Conservation (phyloP, 495 filamentous ascomycete genomes). For the Neurospora hispaniola region DNA sequence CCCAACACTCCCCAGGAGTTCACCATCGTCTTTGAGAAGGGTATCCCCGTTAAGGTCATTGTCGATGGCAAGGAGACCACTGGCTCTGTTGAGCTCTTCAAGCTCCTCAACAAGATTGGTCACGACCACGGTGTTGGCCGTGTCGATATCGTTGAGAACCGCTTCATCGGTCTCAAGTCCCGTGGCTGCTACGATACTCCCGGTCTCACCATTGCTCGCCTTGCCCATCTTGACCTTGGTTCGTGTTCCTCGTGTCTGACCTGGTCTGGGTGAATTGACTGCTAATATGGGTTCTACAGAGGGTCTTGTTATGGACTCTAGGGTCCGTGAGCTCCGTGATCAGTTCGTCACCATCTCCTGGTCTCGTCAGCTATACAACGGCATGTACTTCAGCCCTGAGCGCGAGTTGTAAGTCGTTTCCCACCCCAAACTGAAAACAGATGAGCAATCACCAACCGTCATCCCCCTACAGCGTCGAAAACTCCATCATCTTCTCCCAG, state of each 20-base stretch:
- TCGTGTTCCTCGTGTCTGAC: background rate
- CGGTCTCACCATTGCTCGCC: constrained; percentile 55
- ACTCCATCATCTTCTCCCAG: constrained; percentile 59
- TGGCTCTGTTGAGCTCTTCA: constrained; percentile 70
- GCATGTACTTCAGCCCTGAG: constrained; percentile 72
- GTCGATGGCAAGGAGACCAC: constrained; percentile 55
- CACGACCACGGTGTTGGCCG: constrained; percentile 69
- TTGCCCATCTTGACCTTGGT: constrained; percentile 67
- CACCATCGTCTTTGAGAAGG: constrained; percentile 74
- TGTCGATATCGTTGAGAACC: constrained; percentile 78
- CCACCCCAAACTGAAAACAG: constrained; percentile 39
- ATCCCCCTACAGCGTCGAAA: constrained; percentile 34
- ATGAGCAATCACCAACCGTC: constrained; percentile 56
- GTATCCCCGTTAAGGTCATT: constrained; percentile 59
- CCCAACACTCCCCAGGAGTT: constrained; percentile 69
- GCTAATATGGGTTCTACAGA: constrained; percentile 19
- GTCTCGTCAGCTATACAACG: constrained; percentile 70
- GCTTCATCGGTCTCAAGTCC: constrained; percentile 53
- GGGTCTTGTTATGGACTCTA: constrained; percentile 73
- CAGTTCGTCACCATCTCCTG: constrained; percentile 70
- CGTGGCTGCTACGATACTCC: constrained; percentile 86
- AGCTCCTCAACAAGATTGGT: constrained; percentile 67
- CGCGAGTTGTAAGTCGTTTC: constrained; percentile 30
- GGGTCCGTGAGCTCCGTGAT: constrained; percentile 77
- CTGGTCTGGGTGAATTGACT: background rate